Percentiles rank a stretch among this genome's conserved stretches.
Conservation (phyloP, 192 early-diverging fungal genomes). For the Coemansia sp. region DNA sequence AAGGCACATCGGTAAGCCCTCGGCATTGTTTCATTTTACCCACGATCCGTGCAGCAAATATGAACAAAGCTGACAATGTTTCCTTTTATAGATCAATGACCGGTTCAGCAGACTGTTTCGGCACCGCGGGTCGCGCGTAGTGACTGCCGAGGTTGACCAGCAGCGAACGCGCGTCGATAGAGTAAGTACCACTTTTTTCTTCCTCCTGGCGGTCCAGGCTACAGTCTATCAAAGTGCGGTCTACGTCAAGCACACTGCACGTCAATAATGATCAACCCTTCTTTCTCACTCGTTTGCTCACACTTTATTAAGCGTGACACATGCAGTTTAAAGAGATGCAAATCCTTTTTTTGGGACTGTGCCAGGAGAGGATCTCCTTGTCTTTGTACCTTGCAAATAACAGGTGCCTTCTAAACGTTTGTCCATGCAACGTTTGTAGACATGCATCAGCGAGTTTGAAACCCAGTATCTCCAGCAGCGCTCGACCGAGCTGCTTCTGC, state of each 20-base stretch:
- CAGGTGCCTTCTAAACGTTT: no score
- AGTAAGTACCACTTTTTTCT: constrained; percentile 21
- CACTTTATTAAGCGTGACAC: no score
- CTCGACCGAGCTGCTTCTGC: constrained; percentile 43
- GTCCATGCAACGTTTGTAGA: constrained; percentile 13
- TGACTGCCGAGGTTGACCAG: constrained; percentile 20
- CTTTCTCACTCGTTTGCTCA: neutral
- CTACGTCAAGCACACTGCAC: neutral
- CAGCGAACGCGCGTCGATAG: constrained; percentile 36
- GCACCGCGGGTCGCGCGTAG: constrained; percentile 33
- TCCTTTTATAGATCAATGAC: constrained; percentile 36
- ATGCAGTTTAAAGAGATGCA: no score
- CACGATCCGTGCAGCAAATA: neutral
- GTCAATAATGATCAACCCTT: constrained; percentile 7
- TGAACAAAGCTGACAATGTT: neutral
- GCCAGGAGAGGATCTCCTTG: no score
- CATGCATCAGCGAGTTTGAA: constrained; percentile 44
- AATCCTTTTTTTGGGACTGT: neutral
- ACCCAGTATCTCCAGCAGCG: constrained; percentile 49
- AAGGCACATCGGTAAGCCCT: constrained; percentile 42
- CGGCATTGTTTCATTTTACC: constrained; percentile 8
- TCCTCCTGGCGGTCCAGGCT: neutral
- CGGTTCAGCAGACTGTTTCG: constrained; percentile 50
- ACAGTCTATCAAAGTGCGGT: neutral
- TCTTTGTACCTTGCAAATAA: no score